phyloP scores from a whole-genome alignment of 1,139 yeast species.

The Suhomyces atakaporum region DNA sequence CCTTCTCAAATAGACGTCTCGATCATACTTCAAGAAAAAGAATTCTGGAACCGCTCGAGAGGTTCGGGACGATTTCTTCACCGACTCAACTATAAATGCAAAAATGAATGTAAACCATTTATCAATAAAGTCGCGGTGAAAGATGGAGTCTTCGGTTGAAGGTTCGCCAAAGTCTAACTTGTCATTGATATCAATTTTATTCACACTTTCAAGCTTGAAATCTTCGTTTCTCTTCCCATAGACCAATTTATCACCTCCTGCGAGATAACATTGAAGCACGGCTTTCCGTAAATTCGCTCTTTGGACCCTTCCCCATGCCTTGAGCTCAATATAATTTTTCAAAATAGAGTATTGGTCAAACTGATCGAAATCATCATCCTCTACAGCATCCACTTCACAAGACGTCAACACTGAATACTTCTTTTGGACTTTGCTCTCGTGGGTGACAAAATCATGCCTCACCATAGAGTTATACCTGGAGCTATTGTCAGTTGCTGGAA shows the following conservation, averaged over 20 bases:
- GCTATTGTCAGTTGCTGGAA: conserved; percentile 5
- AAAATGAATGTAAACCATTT: conserved; percentile 7
- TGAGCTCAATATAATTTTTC: conserved; percentile 9
- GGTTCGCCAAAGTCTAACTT: not conserved
- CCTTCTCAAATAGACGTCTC: not conserved
- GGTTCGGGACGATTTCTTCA: not conserved
- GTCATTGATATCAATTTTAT: not conserved
- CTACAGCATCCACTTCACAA: conserved; percentile 11
- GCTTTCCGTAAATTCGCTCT: conserved; percentile 1
- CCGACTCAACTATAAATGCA: conserved; percentile 1
- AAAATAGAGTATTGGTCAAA: conserved; percentile 6
- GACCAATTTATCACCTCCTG: conserved; percentile 5
- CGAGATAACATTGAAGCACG: conserved; percentile 9
- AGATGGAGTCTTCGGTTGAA: not conserved
- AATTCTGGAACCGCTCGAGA: not conserved
- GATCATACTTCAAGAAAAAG: not conserved
- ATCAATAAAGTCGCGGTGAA: conserved; percentile 3
- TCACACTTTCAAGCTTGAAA: not conserved
- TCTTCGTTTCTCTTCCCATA: conserved; percentile 1
- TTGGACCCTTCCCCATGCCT: conserved; percentile 2
- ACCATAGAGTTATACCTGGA: conserved; percentile 7
- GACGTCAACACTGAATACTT: conserved; percentile 1
- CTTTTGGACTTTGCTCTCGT: not conserved
- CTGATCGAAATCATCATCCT: conserved; percentile 1
- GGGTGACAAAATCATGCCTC: conserved; percentile 1